Conservation (phyloP, 1,139 yeast species). For the Geotrichum klebahnii region DNA sequence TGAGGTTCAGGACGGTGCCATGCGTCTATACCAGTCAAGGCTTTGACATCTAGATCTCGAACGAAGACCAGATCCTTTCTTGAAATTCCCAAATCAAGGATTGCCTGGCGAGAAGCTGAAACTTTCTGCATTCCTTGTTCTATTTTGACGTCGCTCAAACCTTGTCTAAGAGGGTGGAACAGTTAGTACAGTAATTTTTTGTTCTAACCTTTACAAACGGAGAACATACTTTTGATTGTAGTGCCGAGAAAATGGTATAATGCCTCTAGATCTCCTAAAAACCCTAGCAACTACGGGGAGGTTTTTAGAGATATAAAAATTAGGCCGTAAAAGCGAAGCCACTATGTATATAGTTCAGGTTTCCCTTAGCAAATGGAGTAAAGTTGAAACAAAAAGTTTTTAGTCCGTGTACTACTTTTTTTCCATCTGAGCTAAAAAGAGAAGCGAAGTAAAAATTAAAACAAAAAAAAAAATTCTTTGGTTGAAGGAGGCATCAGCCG, state of each 20-base stretch:
- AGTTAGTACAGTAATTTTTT: no score
- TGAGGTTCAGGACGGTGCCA: conserved; percentile 72
- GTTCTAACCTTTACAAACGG: neutral
- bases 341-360: neutral
- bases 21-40: conserved; percentile 69
- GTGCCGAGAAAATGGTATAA: neutral
- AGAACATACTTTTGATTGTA: neutral
- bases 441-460: no score
- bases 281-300: neutral
- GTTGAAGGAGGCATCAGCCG: no score
- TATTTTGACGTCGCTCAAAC: neutral
- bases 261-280: neutral
- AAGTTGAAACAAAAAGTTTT: no score
- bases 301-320: neutral
- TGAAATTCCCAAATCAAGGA: conserved; percentile 8
- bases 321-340: neutral
- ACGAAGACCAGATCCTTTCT: conserved; percentile 53
- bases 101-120: conserved; percentile 1
- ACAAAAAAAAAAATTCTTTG: no score
- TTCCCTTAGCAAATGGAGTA: neutral
- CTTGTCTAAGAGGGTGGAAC: no score
- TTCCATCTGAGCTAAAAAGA: no score
- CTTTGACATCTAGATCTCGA: conserved; percentile 54
- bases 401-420: no score
- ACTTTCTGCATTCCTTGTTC: neutral